Percentiles rank a stretch among this genome's conserved stretches.
Evolutionary conservation across 2,329 filamentous ascomycete species (phyloP).

Genomic region (Colletotrichum nymphaeae): DNA sequence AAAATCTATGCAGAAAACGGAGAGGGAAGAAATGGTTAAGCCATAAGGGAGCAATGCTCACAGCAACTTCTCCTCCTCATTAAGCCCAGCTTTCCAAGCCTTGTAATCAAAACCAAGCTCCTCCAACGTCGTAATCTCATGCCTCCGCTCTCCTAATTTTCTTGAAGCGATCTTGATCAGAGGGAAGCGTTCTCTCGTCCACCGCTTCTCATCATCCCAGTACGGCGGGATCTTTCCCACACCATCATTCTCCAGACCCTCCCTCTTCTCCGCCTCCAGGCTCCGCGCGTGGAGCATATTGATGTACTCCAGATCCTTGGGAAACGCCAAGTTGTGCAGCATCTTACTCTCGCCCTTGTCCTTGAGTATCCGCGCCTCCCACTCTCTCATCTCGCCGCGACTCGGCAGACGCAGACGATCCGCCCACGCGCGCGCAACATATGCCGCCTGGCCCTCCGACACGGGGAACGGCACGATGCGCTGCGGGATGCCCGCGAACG

Average conservation of each 20-base stretch:
- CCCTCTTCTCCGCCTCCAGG: constrained; percentile 44
- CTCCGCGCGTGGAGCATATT: constrained; percentile 66
- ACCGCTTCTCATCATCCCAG: constrained; percentile 53
- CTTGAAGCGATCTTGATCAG: constrained; percentile 53
- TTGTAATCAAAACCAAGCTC: constrained; percentile 63
- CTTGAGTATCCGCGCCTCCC: constrained; percentile 67
- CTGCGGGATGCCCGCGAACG: constrained; percentile 73
- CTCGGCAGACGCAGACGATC: constrained; percentile 69
- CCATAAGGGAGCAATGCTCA: neutral
- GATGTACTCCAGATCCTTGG: constrained; percentile 69
- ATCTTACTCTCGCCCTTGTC: constrained; percentile 54
- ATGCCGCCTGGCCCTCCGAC: constrained; percentile 75
- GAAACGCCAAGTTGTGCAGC: constrained; percentile 57
- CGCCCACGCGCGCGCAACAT: constrained; percentile 75
- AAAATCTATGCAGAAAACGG: no score
- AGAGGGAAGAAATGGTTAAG: no score
- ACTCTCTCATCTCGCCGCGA: constrained; percentile 65
- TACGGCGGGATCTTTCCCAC: constrained; percentile 50
- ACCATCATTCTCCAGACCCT: constrained; percentile 48
- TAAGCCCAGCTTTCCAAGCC: constrained; percentile 40
- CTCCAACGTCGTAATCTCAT: constrained; percentile 47
- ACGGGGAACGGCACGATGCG: constrained; percentile 79
- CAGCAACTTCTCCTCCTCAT: constrained; percentile 10
- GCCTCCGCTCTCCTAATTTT: constrained; percentile 47
- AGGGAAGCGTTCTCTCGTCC: constrained; percentile 53